phyloP scores from a whole-genome alignment of 306 rosid genomes.

The Cucurbita maxima region DNA sequence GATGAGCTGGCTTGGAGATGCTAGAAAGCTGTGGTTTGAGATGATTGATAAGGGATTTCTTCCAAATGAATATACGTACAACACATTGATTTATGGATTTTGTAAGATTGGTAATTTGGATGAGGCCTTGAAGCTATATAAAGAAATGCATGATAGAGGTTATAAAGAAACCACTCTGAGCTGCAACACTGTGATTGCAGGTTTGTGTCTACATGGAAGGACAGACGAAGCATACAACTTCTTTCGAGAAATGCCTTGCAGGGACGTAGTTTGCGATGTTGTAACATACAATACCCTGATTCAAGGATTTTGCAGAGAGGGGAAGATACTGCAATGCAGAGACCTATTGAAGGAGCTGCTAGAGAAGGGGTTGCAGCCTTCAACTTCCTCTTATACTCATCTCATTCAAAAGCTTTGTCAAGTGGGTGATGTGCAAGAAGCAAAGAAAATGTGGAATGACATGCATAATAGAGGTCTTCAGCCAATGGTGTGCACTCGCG shows the following conservation, averaged over 20 bases:
- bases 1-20: slow-evolving; percentile 30
- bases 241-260: slow-evolving; percentile 45
- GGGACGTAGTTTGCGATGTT: slow-evolving; percentile 32
- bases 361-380: slow-evolving; percentile 35
- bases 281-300: slow-evolving; percentile 41
- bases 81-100: slow-evolving; percentile 34
- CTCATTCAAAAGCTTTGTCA: slow-evolving; percentile 33
- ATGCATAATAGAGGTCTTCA: slow-evolving; percentile 31
- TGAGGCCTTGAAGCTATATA: slow-evolving; percentile 28
- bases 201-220: slow-evolving; percentile 40
- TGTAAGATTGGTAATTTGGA: slow-evolving; percentile 31
- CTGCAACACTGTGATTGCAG: slow-evolving; percentile 36
- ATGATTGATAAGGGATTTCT: slow-evolving; percentile 49
- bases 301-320: slow-evolving; percentile 32
- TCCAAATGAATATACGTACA: slow-evolving; percentile 53
- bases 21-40: slow-evolving; percentile 76
- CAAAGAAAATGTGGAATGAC: slow-evolving; percentile 37
- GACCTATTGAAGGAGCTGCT: slow-evolving; percentile 26
- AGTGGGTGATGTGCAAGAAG: slow-evolving; percentile 27
- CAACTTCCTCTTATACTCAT: slow-evolving; percentile 22
- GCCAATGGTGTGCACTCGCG: slow-evolving; percentile 20
- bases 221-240: slow-evolving; percentile 33
- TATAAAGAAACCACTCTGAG: slow-evolving; percentile 23
- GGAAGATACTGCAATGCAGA: slow-evolving; percentile 25
- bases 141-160: slow-evolving; percentile 51